A percentile compares a stretch with the other conserved stretches of the same genome.
Evolutionary conservation across 2,329 filamentous ascomycete genomes (phyloP).

Genomic region (Cercospora sojina): DNA sequence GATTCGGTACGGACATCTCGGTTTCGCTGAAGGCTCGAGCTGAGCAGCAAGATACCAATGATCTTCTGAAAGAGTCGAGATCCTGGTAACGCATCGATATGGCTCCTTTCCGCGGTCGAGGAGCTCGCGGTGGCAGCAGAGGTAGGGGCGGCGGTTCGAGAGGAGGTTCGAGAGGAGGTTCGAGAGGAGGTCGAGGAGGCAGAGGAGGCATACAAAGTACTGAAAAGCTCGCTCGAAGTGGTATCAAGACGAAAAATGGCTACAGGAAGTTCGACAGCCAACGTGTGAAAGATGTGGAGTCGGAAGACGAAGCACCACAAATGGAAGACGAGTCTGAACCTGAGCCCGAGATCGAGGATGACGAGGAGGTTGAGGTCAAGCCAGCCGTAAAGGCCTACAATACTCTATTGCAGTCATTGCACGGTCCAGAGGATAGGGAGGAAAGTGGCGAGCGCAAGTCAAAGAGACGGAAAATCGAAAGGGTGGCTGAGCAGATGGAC

Average conservation of each 20-base stretch:
- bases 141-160: constrained; percentile 31
- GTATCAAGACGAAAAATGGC: constrained; percentile 35
- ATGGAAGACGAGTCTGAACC: constrained; percentile 27
- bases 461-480: constrained; percentile 55
- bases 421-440: constrained; percentile 38
- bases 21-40: not conserved
- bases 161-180: constrained; percentile 28
- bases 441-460: constrained; percentile 46
- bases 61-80: not conserved
- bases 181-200: constrained; percentile 31
- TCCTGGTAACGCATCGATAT: constrained; percentile 14
- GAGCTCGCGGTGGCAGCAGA: constrained; percentile 33
- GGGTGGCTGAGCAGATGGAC: constrained; percentile 31
- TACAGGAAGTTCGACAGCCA: constrained; percentile 40
- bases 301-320: constrained; percentile 27
- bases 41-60: not conserved
- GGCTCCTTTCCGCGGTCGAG: constrained; percentile 34
- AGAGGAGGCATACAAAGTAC: constrained; percentile 24
- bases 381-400: constrained; percentile 52
- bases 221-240: constrained; percentile 35
- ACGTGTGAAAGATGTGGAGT: constrained; percentile 35
- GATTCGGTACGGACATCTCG: not conserved
- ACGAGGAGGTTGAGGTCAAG: constrained; percentile 36
- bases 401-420: constrained; percentile 56
- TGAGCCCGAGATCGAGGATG: constrained; percentile 31